Evolutionary conservation across 1,284 basidiomycete genomes (phyloP), one percentile per base, ranked within the genome.

Genomic region (Boletellus sp.): DNA sequence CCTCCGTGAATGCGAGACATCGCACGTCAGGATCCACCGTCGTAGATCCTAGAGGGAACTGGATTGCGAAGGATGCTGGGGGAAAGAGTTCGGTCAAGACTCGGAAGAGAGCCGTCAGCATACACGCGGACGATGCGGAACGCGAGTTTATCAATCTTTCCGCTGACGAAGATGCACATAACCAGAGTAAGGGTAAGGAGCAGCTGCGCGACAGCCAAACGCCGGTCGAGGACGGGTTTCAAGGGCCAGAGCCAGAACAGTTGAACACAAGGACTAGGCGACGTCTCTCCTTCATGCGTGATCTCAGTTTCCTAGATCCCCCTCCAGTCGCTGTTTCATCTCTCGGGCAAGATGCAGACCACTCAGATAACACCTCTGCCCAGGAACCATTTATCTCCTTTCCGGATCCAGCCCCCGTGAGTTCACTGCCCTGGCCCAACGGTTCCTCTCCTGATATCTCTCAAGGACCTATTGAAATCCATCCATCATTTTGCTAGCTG

Each of bases 381-480:
- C 41, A 22, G 24, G 51, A 52, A 41, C 33, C 18, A 12, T 26
- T 22, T 19, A 32, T 58, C 43, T 41, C 50, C 38, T 60, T 69
- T 46, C 60, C 64, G 4, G 63, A 65, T 18, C 81, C 81, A 40
- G 76, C 79, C 50, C 72, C 81, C 39, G 82, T 83, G 61, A 67
- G 72, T 61, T 32, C 24, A 28, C 8, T 16, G n/a, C 10, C 48
- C 30, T 37, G 13, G 13, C 19, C 43, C 48, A 41, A 51, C 26
- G 41, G 46, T 26, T 11, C 41, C 16, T 54, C 54, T 15, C 21
- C 52, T 59, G 19, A 59, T 48, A 36, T 32, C 44, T 47, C 19
- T 39, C 42, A 46, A 89, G 86, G 86, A 89, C 57, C 65, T 89
- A 5, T 65, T 89, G 41, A 88, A 89, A 72, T 77, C 74, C 46